Base-by-base conservation (phyloP, 345 rosid genomes). In the Cardamine resedifolia region DNA sequence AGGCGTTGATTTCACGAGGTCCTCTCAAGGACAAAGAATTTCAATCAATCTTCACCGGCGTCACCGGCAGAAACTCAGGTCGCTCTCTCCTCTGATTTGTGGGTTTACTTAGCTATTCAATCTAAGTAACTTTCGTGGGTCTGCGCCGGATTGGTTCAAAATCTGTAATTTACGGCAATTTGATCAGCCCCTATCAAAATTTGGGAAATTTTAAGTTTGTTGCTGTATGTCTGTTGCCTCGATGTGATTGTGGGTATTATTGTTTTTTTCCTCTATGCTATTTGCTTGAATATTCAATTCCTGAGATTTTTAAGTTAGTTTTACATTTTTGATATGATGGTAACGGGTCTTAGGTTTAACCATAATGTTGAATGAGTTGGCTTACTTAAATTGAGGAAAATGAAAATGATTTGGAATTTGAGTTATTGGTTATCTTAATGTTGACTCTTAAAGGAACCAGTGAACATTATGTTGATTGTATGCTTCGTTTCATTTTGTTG, bases 1-100 rank as follows among this genome's bases (percentile, higher is more conserved):
- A 95, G 75, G 85, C 93, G 66, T 64, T 95, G 79, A 76, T 95
- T 68, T 75, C 86, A 4, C 89, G 97, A 50, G 99, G 99, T 50
- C 96, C 99, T 36, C 89, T 95, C 44, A 47, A 73, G 58, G 96
- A 85, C 79, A 74, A 68, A 61, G 97, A 91, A 11, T 87, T 91
- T 80, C 82, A 73, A 51, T 76, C 81, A 26, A 63, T 95, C 76
- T 95, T 88, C 88, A 56, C 78, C 16, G 87, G 78, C 75, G 79
- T 88, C 82, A 77, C 91, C 41, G 88, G 86, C 3, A 81, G 76
- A 57, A 77, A 74, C 77, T 77, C 89, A 65, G 89, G 98, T 91
- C 50, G 72, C 87, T 85, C 16, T 66, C 58, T 26, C n/a, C 56
- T 34, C 43, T 30, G 41, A 6, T 27, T 30, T 7, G 8, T 34